Evolutionary conservation across 768 basidiomycete genomes (phyloP).

Genomic region (Panus rudis): DNA sequence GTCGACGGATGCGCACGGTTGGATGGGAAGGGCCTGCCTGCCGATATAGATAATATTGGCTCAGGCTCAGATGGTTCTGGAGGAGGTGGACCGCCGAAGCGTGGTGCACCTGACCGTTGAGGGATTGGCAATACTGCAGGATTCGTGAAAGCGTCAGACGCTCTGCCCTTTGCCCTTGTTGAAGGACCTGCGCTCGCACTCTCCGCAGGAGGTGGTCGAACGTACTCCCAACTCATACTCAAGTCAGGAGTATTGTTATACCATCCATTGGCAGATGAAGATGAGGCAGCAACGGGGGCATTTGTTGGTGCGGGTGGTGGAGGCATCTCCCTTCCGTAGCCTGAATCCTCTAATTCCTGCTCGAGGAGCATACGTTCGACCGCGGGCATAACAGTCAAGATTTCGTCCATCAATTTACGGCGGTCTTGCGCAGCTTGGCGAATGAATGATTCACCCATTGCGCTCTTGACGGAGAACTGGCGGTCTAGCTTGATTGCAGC

Average conservation of each 20-base stretch:
- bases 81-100: slow-evolving; percentile 26
- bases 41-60: neutral
- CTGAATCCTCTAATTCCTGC: slow-evolving; percentile 39
- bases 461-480: slow-evolving; percentile 38
- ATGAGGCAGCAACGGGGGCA: slow-evolving; percentile 3
- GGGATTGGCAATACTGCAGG: slow-evolving; percentile 18
- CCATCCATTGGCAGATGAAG: slow-evolving; percentile 6
- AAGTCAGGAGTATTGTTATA: slow-evolving; percentile 28
- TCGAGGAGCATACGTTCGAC: slow-evolving; percentile 62
- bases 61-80: neutral
- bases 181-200: neutral
- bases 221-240: slow-evolving; percentile 63
- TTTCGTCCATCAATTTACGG: slow-evolving; percentile 61
- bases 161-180: slow-evolving; percentile 16
- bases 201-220: slow-evolving; percentile 17
- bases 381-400: slow-evolving; percentile 55
- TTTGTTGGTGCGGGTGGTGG: neutral
- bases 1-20: neutral
- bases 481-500: slow-evolving; percentile 76
- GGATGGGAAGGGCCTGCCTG: slow-evolving; percentile 7
- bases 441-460: slow-evolving; percentile 17
- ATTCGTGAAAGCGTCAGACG: slow-evolving; percentile 19
- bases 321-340: slow-evolving; percentile 10
- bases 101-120: slow-evolving; percentile 28
- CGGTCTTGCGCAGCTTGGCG: slow-evolving; percentile 42